A percentile compares a stretch with the other conserved stretches of the same genome.
phyloP scores from a whole-genome alignment of 2,329 filamentous ascomycete species.

The Aspergillus amoenus region DNA sequence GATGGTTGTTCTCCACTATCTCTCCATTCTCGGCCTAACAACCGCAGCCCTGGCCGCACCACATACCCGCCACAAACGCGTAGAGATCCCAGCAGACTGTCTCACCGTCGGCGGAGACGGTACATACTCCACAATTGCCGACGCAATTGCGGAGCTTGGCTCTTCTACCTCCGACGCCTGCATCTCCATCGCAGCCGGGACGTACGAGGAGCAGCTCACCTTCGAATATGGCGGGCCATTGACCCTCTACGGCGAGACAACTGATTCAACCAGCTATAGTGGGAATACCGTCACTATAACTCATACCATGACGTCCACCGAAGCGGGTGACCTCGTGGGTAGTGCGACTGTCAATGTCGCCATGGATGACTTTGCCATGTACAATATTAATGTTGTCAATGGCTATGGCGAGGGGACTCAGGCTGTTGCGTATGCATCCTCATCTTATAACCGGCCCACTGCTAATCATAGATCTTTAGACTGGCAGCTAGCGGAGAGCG shows the following conservation, averaged over 20 bases:
- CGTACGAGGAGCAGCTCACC: slow-evolving; percentile 33
- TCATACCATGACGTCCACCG: slow-evolving; percentile 30
- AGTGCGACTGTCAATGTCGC: slow-evolving; percentile 34
- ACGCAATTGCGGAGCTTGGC: slow-evolving; percentile 27
- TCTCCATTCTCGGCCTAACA: neutral
- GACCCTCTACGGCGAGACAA: slow-evolving; percentile 34
- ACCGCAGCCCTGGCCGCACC: neutral
- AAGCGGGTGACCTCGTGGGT: slow-evolving; percentile 29
- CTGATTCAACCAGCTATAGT: slow-evolving; percentile 28
- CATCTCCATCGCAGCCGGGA: slow-evolving; percentile 34
- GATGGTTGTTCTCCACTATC: neutral
- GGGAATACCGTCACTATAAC: slow-evolving; percentile 34
- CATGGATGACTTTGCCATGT: slow-evolving; percentile 30
- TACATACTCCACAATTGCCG: slow-evolving; percentile 25
- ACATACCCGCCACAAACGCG: slow-evolving; percentile 9
- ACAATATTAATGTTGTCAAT: slow-evolving; percentile 39
- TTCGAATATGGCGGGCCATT: slow-evolving; percentile 29
- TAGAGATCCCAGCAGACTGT: slow-evolving; percentile 25
- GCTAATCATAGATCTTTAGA: slow-evolving; percentile 5
- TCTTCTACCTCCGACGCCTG: slow-evolving; percentile 26
- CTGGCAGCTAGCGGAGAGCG: slow-evolving; percentile 29
- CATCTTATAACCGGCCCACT: neutral
- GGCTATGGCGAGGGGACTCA: slow-evolving; percentile 34
- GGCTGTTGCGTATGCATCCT: slow-evolving; percentile 30
- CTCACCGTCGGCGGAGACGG: slow-evolving; percentile 23